These are phyloP conservation scores for Aspergillus tubingensis DNA, from an alignment of 2,329 filamentous ascomycete species.

Conservation along the genomic window DNA sequence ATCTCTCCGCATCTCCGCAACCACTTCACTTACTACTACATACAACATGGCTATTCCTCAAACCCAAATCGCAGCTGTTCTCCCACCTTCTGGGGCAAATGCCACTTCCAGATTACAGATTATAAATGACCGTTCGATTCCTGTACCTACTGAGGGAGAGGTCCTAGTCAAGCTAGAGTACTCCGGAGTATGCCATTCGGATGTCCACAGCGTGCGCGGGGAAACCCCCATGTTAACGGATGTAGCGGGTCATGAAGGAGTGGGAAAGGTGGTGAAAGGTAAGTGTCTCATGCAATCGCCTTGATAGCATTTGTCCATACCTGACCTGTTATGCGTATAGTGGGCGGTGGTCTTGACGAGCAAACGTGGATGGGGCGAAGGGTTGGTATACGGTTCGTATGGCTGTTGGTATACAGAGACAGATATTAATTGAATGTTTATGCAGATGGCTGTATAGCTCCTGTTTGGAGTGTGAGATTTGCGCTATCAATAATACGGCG, in stretches of 20 bases:
- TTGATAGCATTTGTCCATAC: not conserved
- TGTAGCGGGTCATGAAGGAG: constrained; percentile 51
- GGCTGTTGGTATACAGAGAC: not conserved
- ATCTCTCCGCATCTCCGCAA: not conserved
- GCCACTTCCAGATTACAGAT: constrained; percentile 27
- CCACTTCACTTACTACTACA: not conserved
- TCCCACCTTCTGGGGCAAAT: constrained; percentile 27
- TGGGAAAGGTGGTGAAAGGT: constrained; percentile 46
- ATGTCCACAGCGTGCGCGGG: constrained; percentile 49
- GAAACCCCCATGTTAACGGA: constrained; percentile 48
- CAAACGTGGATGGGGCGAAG: constrained; percentile 32
- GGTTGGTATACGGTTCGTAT: constrained; percentile 36
- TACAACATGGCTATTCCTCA: constrained; percentile 19
- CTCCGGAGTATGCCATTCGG: constrained; percentile 52
- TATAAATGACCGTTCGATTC: constrained; percentile 32
- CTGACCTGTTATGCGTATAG: constrained; percentile 14
- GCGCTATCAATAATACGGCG: constrained; percentile 40
- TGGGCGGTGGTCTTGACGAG: constrained; percentile 31
- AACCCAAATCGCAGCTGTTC: constrained; percentile 35
- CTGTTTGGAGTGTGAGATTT: constrained; percentile 42
- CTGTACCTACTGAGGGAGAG: constrained; percentile 42
- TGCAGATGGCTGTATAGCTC: constrained; percentile 42
- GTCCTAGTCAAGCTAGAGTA: constrained; percentile 52
- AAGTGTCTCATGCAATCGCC: not conserved
- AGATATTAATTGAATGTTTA: constrained; percentile 21